Base-by-base conservation (phyloP, 306 rosid species). In the Quercus berberidifolia region DNA sequence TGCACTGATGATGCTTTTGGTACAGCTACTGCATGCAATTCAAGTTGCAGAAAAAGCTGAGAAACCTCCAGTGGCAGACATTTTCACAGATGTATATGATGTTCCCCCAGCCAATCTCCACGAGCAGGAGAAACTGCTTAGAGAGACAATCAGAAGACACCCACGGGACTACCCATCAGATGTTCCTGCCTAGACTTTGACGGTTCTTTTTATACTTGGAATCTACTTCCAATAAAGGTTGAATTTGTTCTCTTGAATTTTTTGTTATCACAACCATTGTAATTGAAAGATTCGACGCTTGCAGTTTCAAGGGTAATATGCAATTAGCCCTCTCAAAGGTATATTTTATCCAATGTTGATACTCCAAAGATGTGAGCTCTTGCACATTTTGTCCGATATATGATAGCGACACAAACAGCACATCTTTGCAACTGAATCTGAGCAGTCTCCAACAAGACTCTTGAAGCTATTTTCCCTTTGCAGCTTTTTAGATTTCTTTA, bases 31-130 rank as follows among this genome's bases (percentile, higher is more conserved):
- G 59, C 90, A 86, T 78, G 93, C 92, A 63, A 93, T 95, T 84
- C 99, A 93, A 78, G 90, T 84, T 41, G 98, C 99, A 11, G 99
- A 95, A 85, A 85, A 85, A 74, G 77, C 76, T 49, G 93, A 86
- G 69, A 95, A 91, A 79, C 99, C 99, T 31, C 87, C 97, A 11
- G 68, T 90, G 20, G 82, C 85, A 52, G 98, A 95, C 71, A 28
- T 87, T 23, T 95, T 95, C 81, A 87, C 83, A 55, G 98, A 95
- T 80, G 98, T 95, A 62, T 95, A 95, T 74, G 92, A 95, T 75
- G 83, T 72, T 69, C 88, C 81, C 63, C 92, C 99, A 5, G 80
- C 90, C 60, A 90, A 93, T 80, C 98, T 95, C 59, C 77, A 78
- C 9, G 97, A 93, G 74, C 99, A 95, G 78, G 97, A 93, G 87